Evolutionary conservation across 2,329 filamentous ascomycete species (phyloP), one percentile per base, ranked within the genome.

Genomic region (Massarina eburnea): DNA sequence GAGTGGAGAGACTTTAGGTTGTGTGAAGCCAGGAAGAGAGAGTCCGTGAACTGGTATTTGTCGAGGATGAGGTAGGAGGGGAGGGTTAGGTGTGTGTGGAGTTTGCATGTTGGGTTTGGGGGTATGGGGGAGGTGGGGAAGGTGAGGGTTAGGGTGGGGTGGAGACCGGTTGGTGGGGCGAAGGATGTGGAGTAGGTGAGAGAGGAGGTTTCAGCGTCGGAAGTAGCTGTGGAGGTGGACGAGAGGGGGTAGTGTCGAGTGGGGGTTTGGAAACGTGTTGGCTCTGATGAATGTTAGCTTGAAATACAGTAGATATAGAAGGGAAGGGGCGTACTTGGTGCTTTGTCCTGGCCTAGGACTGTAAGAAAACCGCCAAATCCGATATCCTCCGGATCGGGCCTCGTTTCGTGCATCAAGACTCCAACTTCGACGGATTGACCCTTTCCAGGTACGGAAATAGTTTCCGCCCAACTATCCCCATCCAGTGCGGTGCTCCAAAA

Each of bases 41-140:
- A 71, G 66, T 91, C 88, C 19, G 76, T 77, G 49, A 96, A 80
- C 70, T 95, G 90, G 71, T 96, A 95, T 62, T 85, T 85, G 74
- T 97, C 92, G 30, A 88, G 82, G 70, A 97, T 96, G 51, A 96
- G 77, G 39, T 79, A 73, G 20, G 85, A 88, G 1, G 92, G 91
- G 2, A 96, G 80, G 0, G 89, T 95, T 20, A 96, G 73, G 69
- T 95, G 89, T 9, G 88, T 81, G 70, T 96, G 85, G 1, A 91
- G 76, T 14, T 80, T 79, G 70, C 92, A 96, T 34, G 63, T 59
- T 8, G 40, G 78, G 43, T 60, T 48, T 66, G 58, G 76, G 1
- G 61, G 71, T 14, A 80, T 71, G 19, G 72, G 73, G 14, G 67
- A 55, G 3, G 76, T 74, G 3, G 96, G 73, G 2, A 73, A 77